Percentiles rank a stretch among this genome's conserved stretches.
Evolutionary conservation across 164 flowering plant genomes (phyloP).

Genomic region (Echeveria elegans): DNA sequence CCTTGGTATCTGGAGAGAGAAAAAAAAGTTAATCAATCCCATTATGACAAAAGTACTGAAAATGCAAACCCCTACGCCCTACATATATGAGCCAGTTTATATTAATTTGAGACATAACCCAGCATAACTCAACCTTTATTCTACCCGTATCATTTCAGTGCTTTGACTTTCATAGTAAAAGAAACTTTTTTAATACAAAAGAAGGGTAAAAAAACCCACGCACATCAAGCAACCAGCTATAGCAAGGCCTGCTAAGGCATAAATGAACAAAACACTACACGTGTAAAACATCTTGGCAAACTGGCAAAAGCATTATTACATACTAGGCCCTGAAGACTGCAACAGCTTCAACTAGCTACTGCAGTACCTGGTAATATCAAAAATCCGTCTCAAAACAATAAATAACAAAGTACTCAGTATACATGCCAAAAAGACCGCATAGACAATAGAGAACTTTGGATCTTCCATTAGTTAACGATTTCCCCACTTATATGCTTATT

Average conservation of each 20-base stretch:
- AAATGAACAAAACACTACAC: neutral
- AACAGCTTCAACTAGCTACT: neutral
- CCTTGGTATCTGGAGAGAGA: constrained; percentile 62
- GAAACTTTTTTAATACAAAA: neutral
- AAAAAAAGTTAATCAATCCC: neutral
- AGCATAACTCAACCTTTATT: neutral
- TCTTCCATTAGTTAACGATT: too few species aligned
- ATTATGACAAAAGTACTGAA: neutral
- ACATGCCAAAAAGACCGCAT: neutral
- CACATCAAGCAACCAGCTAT: neutral
- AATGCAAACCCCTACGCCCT: neutral
- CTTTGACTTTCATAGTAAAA: neutral
- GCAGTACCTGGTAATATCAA: neutral
- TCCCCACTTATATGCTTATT: neutral
- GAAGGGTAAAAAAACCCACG: neutral
- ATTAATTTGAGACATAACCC: neutral
- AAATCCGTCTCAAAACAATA: neutral
- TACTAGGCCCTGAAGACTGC: neutral
- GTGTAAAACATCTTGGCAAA: neutral
- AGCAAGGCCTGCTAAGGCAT: neutral
- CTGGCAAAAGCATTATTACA: neutral
- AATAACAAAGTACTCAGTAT: neutral
- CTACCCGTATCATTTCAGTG: neutral
- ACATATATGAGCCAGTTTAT: neutral
- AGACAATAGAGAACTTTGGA: too few species aligned